Evolutionary conservation across 1,284 basidiomycete genomes (phyloP), one percentile per base, ranked within the genome.

Genomic region (Sporisorium sorghi): DNA sequence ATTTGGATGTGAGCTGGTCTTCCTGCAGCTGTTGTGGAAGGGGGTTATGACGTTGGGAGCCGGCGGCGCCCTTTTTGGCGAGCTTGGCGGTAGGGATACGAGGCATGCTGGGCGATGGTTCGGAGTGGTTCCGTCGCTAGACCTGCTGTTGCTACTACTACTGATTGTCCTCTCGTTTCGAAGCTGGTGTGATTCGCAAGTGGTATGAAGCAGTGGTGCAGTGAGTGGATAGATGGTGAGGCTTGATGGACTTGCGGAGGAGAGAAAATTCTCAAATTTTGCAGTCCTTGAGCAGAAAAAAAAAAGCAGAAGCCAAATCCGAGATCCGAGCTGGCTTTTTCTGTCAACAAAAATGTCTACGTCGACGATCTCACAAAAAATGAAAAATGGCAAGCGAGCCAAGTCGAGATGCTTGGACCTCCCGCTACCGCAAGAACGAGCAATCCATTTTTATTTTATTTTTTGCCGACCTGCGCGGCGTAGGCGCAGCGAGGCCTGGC

Each of bases 1-100:
- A 79, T 33, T 72, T 75, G 57, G 48, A 58, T 21, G 65, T 69
- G 32, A 77, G 69, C 56, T 77, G 73, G 44, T 79, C 76, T 48
- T 77, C 40, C 21, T 73, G 59, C 21, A 79, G 55, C 50, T 79
- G 71, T 39, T 75, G 72, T 47, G 73, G 74, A 17, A 79, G 76
- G 0, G 77, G 74, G 49, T 72, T 67, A 58, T 77, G 77, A n/a
- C 72, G 58, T 47, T 63, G 57, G 6, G 65, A 42, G 66, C 58
- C 55, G 42, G 50, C 55, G 42, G 50, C 54, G 44, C 49, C 53
- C 52, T 70, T 71, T 12, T 14, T 43, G 48, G 66, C 66, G 37
- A 70, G 66, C 52, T 68, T 74, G 52, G 71, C 49, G 42, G 71
- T 58, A 11, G 73, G 67, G 17, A 70, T 70, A 14, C 74, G 69